Evolutionary conservation across 2,329 filamentous ascomycete genomes (phyloP), one percentile per base, ranked within the genome.

Genomic region (Monilinia fructicola): DNA sequence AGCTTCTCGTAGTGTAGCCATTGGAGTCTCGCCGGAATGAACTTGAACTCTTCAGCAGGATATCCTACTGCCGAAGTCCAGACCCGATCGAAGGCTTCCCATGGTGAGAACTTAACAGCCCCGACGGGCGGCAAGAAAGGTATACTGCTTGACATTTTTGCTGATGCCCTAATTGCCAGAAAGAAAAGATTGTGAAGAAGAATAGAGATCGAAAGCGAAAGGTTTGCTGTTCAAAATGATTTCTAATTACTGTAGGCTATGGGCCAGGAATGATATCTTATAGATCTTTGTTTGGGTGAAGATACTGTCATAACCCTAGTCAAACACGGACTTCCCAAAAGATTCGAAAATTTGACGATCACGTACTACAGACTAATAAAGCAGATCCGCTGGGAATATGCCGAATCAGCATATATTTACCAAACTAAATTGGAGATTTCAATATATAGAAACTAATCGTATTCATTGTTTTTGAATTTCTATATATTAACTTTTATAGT

Each of bases 61-160:
- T 94, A 96, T 76, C 94, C 94, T 67, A 85, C 84, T 70, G 92
- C 82, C 66, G 83, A 79, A 78, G 90, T 89, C 81, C 90, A 98
- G 74, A 84, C 88, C 82, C 92, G 92, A 81, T 90, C 90, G 85
- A 98, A 98, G 80, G 96, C 87, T 74, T 93, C 92, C 95, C 95
- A 98, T 79, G 69, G 71, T 6, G 70, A 72, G 9, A 72, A 56
- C 56, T 66, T 70, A 48, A 71, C 52, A 14, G 68, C 67, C 46
- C 66, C 64, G 40, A 67, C 46, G 21, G 71, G 21, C 12, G 59
- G 59, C 66, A 26, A 55, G 40, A 50, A 66, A 64, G 42, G 60
- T 42, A 53, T 68, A 56, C 48, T 42, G 38, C 64, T 65, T 42
- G 71, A 70, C 70, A 73, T 71, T 26, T 54, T 65, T n/a, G 50